Evolutionary conservation across 192 early-diverging fungal species (phyloP).

Genomic region (Podila horticola): DNA sequence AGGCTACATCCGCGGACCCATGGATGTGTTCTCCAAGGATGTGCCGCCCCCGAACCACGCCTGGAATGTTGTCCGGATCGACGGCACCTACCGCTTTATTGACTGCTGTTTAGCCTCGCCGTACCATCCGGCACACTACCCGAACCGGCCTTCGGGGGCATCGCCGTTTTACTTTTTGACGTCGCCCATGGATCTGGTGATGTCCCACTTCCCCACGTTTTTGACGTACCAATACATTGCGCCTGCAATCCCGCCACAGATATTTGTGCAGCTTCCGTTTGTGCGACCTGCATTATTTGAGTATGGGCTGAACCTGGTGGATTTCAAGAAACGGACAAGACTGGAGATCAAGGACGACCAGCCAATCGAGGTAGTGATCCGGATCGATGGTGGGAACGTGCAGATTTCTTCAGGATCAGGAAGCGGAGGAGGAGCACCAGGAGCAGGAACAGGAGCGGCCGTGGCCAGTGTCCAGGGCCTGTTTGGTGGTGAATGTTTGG

Average conservation of each 20-base stretch:
- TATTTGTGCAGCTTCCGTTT: constrained; percentile 57
- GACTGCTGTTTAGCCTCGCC: constrained; percentile 65
- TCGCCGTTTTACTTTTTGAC: constrained; percentile 52
- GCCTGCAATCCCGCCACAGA: constrained; percentile 37
- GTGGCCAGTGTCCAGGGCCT: background rate
- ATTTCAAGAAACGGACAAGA: constrained; percentile 30
- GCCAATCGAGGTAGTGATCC: constrained; percentile 12
- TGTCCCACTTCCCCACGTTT: constrained; percentile 48
- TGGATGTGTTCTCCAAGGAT: constrained; percentile 49
- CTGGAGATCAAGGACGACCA: constrained; percentile 50
- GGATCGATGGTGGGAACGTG: constrained; percentile 11
- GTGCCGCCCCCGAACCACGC: constrained; percentile 39
- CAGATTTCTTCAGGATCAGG: background rate
- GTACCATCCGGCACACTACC: constrained; percentile 53
- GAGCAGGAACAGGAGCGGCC: constrained; percentile 13
- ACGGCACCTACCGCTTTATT: constrained; percentile 63
- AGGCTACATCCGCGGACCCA: constrained; percentile 56
- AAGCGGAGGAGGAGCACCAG: constrained; percentile 4
- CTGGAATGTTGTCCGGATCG: constrained; percentile 55
- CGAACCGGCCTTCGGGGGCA: constrained; percentile 19
- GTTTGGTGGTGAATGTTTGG: constrained; percentile 33
- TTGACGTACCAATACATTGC: constrained; percentile 54
- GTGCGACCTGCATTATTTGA: constrained; percentile 57
- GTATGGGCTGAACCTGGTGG: constrained; percentile 47
- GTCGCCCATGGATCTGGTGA: constrained; percentile 34